Conservation (phyloP, 306 rosid species). For the Carpinus fangiana region DNA sequence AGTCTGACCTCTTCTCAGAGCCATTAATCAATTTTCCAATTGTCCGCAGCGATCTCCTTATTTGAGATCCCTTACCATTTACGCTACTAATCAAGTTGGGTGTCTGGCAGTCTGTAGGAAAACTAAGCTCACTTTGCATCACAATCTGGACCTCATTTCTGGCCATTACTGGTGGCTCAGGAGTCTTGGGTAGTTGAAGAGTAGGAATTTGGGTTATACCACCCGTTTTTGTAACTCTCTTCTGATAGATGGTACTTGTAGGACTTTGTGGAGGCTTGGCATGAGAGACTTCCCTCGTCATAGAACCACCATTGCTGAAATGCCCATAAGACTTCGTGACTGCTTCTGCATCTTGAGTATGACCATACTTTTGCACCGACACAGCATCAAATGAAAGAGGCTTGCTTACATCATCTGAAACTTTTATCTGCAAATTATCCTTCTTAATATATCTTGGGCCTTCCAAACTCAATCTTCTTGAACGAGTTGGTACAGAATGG, state of each 20-base stretch:
- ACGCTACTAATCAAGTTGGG: conserved; percentile 45
- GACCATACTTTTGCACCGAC: conserved; percentile 29
- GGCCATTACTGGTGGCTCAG: background rate
- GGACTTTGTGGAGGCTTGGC: conserved; percentile 2
- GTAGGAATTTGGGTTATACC: conserved; percentile 4
- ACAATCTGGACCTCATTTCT: conserved; percentile 39
- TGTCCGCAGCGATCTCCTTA: conserved; percentile 80
- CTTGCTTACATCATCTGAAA: conserved; percentile 40
- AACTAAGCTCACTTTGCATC: conserved; percentile 25
- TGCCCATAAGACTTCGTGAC: conserved; percentile 43
- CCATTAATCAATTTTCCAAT: conserved; percentile 90
- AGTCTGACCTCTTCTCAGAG: conserved; percentile 69
- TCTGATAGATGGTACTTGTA: conserved; percentile 8
- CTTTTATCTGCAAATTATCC: conserved; percentile 39
- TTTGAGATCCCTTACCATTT: conserved; percentile 77
- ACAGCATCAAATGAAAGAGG: conserved; percentile 35
- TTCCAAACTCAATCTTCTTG: conserved; percentile 79
- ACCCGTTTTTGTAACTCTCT: background rate
- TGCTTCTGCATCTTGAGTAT: conserved; percentile 42
- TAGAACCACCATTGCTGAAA: conserved; percentile 35
- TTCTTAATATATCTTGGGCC: conserved; percentile 65
- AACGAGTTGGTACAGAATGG: conserved; percentile 45
- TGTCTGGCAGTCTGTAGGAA: conserved; percentile 43
- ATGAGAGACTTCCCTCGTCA: background rate
- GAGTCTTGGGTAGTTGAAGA: conserved; percentile 7